Conservation (phyloP, 306 rosid species). For the Sicyos edulis region DNA sequence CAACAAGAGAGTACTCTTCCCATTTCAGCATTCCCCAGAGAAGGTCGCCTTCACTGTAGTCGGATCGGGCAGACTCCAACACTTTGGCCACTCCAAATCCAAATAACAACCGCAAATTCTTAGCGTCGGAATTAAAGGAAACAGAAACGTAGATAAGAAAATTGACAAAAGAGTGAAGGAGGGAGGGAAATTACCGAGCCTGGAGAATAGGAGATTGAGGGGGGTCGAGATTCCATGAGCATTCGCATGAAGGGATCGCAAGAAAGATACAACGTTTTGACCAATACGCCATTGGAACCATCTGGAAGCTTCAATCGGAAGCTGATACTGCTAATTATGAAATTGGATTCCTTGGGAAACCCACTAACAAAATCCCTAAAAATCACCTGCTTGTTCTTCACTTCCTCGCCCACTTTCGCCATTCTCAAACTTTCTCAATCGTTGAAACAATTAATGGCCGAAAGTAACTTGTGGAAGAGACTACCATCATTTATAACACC, state of each 20-base stretch:
- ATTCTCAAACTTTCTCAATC: background rate
- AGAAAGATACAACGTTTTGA: slow-evolving; percentile 43
- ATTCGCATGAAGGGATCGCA: slow-evolving; percentile 40
- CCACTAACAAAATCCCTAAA: slow-evolving; percentile 29
- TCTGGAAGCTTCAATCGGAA: slow-evolving; percentile 29
- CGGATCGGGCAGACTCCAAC: slow-evolving; percentile 47
- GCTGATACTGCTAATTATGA: slow-evolving; percentile 7
- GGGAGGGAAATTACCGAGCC: slow-evolving; percentile 31
- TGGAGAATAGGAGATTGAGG: background rate
- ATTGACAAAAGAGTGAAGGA: no score
- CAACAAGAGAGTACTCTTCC: slow-evolving; percentile 52
- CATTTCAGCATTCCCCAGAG: slow-evolving; percentile 59
- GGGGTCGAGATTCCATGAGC: slow-evolving; percentile 23
- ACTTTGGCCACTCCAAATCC: slow-evolving; percentile 51
- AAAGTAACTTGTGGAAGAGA: no score
- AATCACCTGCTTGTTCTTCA: slow-evolving; percentile 38
- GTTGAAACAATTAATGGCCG: no score
- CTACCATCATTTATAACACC: no score
- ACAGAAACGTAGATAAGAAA: no score
- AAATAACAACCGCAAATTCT: slow-evolving; percentile 29
- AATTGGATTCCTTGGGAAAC: slow-evolving; percentile 36
- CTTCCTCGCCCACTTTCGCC: slow-evolving; percentile 24
- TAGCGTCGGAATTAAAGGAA: background rate
- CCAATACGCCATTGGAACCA: slow-evolving; percentile 28
- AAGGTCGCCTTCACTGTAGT: slow-evolving; percentile 42